Evolutionary conservation across 768 basidiomycete genomes (phyloP).

Genomic region (Hortiboletus campestris): DNA sequence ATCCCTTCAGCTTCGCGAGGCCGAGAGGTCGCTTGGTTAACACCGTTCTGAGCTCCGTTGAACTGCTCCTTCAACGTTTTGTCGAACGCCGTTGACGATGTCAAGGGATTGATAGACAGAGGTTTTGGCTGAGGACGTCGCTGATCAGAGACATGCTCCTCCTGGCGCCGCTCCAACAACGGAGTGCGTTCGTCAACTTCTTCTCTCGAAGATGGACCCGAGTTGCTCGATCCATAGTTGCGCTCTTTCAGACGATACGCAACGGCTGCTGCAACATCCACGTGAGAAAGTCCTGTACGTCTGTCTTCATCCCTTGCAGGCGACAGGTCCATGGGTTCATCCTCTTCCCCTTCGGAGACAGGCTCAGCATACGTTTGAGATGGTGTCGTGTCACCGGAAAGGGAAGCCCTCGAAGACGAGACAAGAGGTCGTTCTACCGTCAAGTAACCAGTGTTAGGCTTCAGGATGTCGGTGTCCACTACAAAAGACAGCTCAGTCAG

Average conservation of each 20-base stretch:
- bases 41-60: conserved; percentile 31
- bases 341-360: conserved; percentile 92
- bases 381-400: conserved; percentile 46
- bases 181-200: conserved; percentile 37
- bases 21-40: conserved; percentile 12
- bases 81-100: conserved; percentile 80
- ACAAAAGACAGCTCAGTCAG: background rate
- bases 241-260: conserved; percentile 73
- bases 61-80: conserved; percentile 75
- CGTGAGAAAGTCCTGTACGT: conserved; percentile 71
- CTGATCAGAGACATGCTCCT: conserved; percentile 19
- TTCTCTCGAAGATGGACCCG: conserved; percentile 13
- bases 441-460: conserved; percentile 80
- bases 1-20: conserved; percentile 35
- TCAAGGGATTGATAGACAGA: conserved; percentile 83
- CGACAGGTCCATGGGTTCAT: conserved; percentile 64
- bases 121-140: conserved; percentile 26
- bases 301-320: conserved; percentile 81
- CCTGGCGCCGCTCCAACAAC: conserved; percentile 33
- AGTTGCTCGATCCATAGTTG: conserved; percentile 8
- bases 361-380: conserved; percentile 73
- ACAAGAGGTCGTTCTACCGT: conserved; percentile 71
- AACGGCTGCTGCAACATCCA: conserved; percentile 79
- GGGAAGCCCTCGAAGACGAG: conserved; percentile 45
- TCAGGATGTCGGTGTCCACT: conserved; percentile 96